Conservation (phyloP, 176 grass and related monocot species). For the Aechmea fasciata region DNA sequence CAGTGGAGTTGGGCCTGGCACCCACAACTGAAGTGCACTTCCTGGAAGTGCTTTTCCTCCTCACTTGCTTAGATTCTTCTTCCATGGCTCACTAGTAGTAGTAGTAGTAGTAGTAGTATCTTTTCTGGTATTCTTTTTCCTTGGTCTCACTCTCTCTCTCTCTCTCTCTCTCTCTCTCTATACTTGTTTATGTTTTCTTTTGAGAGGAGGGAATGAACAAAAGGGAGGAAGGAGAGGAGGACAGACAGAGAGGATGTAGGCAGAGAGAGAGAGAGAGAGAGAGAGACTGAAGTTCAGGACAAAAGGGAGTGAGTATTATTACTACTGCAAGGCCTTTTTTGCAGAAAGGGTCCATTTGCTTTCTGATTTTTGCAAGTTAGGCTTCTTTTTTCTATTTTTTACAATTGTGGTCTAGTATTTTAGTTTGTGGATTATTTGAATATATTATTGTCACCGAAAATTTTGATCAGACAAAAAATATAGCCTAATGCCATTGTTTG, state of each 20-base stretch:
- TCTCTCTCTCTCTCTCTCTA: neutral
- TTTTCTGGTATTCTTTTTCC: neutral
- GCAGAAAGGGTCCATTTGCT: no score
- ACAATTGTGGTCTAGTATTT: no score
- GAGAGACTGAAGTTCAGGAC: neutral
- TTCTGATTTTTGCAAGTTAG: no score
- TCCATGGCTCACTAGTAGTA: neutral
- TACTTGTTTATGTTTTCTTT: neutral
- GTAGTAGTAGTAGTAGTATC: neutral
- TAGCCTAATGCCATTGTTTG: no score
- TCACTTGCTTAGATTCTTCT: conserved; percentile 22
- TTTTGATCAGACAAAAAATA: no score
- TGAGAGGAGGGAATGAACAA: conserved; percentile 9
- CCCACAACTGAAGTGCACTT: conserved; percentile 10
- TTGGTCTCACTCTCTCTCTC: neutral
- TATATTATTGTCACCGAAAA: no score
- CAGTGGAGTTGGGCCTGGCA: conserved; percentile 7
- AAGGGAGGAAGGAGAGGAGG: neutral
- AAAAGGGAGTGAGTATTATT: conserved; percentile 17
- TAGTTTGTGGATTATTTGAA: no score
- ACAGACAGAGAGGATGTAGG: conserved; percentile 31
- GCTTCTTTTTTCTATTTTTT: no score
- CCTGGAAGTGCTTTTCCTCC: conserved; percentile 4
- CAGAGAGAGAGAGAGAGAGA: conserved; percentile 24
- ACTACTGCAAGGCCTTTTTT: neutral